Evolutionary conservation across 208 protist species (phyloP), one percentile per base, ranked within the genome.

Genomic region (Acanthamoeba healyi): DNA sequence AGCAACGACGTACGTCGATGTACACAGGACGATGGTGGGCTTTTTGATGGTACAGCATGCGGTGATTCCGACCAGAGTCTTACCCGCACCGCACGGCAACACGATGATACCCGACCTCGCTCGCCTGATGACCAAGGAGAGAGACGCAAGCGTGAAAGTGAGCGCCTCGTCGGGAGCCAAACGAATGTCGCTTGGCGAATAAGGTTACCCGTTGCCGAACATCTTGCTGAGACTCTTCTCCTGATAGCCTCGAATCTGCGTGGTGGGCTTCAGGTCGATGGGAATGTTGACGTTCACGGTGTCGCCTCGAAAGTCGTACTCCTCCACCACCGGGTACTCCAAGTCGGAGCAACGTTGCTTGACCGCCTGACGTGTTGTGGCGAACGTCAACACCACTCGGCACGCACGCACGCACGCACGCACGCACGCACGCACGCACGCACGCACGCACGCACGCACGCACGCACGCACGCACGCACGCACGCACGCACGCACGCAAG

Each of bases 31-130:
- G 26, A 84, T 94, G 14, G 98, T 98, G 22, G 97, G 97, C 87
- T 99, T 99, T 87, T 99, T 99, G 54, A 99, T 98, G 44, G 98
- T 99, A 79, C 96, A 98, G 38, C 98, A 96, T 1, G 99, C 98
- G 89, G 99, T 99, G 42, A 99, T 99, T 38, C 99, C 99, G 24
- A 99, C 98, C 22, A 99, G 97, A 19, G 99, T 99, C 97, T 99
- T 99, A 34, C 99, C 99, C 12, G 99, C 99, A 38, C 99, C 99
- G 97, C 99, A 99, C 7, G 99, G 99, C 10, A 99, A 97, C 29
- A 99, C 98, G 74, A 99, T 98, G 63, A 99, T 98, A 32, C 99
- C 99, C 26, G 96, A 98, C 51, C 96, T 92, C 14, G 97, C 97
- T 44, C 95, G 84, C 72, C 95, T 93, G 70, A n/a, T n/a, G 5